Percentiles rank a stretch among this genome's conserved stretches.
Evolutionary conservation across 345 rosid species (phyloP).

Genomic region (Salix koriyanagi): DNA sequence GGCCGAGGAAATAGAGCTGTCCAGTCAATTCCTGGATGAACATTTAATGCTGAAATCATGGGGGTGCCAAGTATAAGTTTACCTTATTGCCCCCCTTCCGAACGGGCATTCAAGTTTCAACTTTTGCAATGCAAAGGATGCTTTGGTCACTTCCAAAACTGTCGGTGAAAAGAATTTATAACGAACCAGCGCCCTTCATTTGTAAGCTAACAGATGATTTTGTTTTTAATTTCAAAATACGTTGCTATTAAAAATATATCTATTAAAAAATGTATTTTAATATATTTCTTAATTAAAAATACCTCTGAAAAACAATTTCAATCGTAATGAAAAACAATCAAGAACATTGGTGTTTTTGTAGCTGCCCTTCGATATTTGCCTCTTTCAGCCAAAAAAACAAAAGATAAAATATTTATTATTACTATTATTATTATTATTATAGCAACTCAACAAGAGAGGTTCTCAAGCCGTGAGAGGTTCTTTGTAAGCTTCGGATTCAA

Average conservation of each 20-base stretch:
- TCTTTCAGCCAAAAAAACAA: background rate
- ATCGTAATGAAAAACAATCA: too few relatives aligned
- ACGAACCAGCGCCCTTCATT: too few relatives aligned
- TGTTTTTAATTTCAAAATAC: too few relatives aligned
- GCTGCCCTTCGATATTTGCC: background rate
- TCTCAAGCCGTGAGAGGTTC: too few relatives aligned
- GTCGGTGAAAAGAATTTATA: background rate
- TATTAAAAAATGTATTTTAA: too few relatives aligned
- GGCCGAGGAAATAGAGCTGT: background rate
- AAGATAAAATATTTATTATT: background rate
- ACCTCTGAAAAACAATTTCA: too few relatives aligned
- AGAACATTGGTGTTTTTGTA: too few relatives aligned
- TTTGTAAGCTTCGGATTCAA: too few relatives aligned
- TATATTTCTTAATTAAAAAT: too few relatives aligned
- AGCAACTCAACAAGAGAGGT: background rate
- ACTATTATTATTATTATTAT: too few relatives aligned
- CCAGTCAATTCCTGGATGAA: background rate
- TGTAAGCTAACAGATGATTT: background rate
- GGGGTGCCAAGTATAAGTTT: background rate
- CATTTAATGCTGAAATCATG: too few relatives aligned
- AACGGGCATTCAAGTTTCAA: background rate
- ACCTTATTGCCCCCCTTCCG: background rate
- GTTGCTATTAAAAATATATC: too few relatives aligned
- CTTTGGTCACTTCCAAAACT: background rate
- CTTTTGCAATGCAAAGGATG: background rate